Percentiles rank a stretch among this genome's conserved stretches.
These are phyloP conservation scores for Penicillium oxalicum DNA, from an alignment of 2,329 filamentous ascomycete species.

Conservation along the genomic window DNA sequence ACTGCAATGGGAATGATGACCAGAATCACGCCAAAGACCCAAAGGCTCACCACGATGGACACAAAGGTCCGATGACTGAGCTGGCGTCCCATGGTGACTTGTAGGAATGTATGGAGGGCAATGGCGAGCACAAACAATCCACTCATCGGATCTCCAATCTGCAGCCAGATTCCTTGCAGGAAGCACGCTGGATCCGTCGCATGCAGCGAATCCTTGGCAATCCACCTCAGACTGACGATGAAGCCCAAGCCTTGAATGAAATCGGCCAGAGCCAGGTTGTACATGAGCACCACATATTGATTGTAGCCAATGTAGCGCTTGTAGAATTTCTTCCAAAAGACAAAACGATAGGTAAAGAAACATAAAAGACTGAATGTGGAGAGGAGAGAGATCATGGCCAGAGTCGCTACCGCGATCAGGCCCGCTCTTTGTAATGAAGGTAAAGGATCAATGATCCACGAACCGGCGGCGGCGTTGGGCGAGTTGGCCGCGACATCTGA, in stretches of 20 bases:
- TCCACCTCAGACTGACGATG: constrained; percentile 41
- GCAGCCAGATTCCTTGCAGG: constrained; percentile 44
- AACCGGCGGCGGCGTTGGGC: constrained; percentile 9
- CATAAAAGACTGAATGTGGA: constrained; percentile 9
- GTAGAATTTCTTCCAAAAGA: constrained; percentile 15
- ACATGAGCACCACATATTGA: constrained; percentile 46
- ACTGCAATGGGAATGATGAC: constrained; percentile 40
- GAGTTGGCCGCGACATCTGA: constrained; percentile 11
- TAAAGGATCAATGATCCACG: constrained; percentile 11
- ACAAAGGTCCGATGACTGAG: constrained; percentile 39
- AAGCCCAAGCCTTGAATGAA: constrained; percentile 44
- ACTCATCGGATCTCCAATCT: constrained; percentile 44
- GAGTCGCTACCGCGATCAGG: constrained; percentile 6
- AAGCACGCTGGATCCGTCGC: constrained; percentile 39
- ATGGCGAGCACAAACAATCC: constrained; percentile 46
- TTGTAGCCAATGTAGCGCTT: constrained; percentile 33
- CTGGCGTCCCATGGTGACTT: constrained; percentile 40
- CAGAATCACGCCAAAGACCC: constrained; percentile 40
- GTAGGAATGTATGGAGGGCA: constrained; percentile 44
- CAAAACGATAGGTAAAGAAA: constrained; percentile 15
- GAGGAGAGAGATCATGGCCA: constrained; percentile 9
- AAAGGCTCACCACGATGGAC: constrained; percentile 35
- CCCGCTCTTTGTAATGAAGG: constrained; percentile 9
- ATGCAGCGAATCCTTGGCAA: constrained; percentile 35
- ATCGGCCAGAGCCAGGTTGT: constrained; percentile 45